Percentiles rank a stretch among this genome's conserved stretches.
These are phyloP conservation scores for Cladorrhinum samala DNA, from an alignment of 495 filamentous ascomycete species.

Conservation along the genomic window DNA sequence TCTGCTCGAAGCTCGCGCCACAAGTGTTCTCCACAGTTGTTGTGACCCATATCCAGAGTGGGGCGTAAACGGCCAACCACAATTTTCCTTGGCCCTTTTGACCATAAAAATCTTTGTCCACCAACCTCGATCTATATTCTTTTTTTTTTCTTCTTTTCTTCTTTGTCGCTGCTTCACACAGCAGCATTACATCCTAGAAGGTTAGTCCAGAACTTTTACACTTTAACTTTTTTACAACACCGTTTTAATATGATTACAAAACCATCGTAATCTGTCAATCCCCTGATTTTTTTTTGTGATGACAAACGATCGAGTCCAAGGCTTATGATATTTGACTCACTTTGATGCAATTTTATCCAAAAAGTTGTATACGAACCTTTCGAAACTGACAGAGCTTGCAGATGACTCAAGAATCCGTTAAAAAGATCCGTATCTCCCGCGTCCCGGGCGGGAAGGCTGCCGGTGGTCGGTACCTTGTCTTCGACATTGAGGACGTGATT, in stretches of 20 bases:
- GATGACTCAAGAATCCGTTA: conserved; percentile 7
- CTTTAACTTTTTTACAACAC: background rate
- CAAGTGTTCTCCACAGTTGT: background rate
- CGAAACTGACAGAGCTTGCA: conserved; percentile 22
- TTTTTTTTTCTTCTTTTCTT: conserved; percentile 9
- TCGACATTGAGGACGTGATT: conserved; percentile 75
- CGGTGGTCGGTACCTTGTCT: conserved; percentile 88
- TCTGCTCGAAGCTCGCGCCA: background rate
- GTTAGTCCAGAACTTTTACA: conserved; percentile 17
- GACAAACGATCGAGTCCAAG: conserved; percentile 28
- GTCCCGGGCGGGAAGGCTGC: conserved; percentile 53
- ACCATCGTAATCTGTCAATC: conserved; percentile 40
- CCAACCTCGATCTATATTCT: background rate
- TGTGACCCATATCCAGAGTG: background rate
- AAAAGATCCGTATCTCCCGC: conserved; percentile 68
- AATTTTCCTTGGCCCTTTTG: conserved; percentile 9
- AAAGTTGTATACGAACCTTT: conserved; percentile 1
- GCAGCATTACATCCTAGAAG: conserved; percentile 18
- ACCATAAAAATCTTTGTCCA: conserved; percentile 13
- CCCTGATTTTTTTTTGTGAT: conserved; percentile 33
- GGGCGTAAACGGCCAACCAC: background rate
- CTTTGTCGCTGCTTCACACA: conserved; percentile 13
- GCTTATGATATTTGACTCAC: conserved; percentile 26
- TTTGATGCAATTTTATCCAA: conserved; percentile 4
- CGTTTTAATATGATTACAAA: conserved; percentile 31